Evolutionary conservation across 257 asterid species (phyloP), one percentile per base, ranked within the genome.

Genomic region (Penstemon barbatus): DNA sequence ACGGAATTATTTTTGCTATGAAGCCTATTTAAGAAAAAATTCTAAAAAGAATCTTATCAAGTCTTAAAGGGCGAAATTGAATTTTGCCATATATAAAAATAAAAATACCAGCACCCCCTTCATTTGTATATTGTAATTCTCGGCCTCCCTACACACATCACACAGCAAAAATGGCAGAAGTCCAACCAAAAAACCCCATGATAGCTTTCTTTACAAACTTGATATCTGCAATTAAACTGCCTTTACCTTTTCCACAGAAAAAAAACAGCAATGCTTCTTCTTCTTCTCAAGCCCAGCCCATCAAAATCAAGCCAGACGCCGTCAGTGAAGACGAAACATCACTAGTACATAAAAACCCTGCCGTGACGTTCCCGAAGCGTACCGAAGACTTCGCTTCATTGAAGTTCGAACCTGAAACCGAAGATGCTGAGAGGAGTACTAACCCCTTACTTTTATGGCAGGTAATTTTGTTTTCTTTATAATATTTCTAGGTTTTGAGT

Each of bases 381-480:
- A 69, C 6, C 7, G 56, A 45, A 1, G 36, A 51, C 25, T 65
- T 70, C 42, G 75, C 77, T 71, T 74, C 84, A 53, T 10, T 88
- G 82, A 86, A 82, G 75, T 74, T 88, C 63, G 87, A 88, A 74
- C 64, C 82, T 43, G 87, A 84, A 73, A 42, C 80, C 9, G 88
- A 79, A 15, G 88, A 69, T 55, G 74, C 76, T 74, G 90, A 82
- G 37, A 75, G 65, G 70, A 75, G 68, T 19, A 80, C 86, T 45
- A 84, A 78, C 61, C 92, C 96, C 7, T 53, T 76, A n/a, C 67
- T 83, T 48, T 79, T 88, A 5, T 88, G 96, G 96, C 92, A 86
- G 96, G 96, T 88, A 61, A 43, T 11, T 57, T 38, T 43, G 18
- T 43, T 58, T 56, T 51, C n/a, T 39, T n/a, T 54, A 12, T 13